Evolutionary conservation across 2,329 filamentous ascomycete species (phyloP), one percentile per base, ranked within the genome.

Genomic region (Emericellopsis atlantica): DNA sequence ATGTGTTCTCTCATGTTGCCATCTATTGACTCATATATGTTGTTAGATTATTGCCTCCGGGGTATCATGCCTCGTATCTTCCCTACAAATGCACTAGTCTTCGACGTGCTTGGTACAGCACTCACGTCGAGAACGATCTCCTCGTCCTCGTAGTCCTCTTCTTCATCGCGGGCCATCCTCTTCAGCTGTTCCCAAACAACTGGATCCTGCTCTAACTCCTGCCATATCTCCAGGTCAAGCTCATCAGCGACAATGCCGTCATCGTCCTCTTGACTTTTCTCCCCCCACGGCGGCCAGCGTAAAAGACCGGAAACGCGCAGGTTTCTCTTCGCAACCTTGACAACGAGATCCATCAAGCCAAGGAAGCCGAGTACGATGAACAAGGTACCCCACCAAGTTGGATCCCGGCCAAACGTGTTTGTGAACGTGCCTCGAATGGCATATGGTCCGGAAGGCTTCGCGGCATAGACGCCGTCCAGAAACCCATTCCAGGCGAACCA

Each of bases 401-500:
- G 60, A 45, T 85, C 81, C 18, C 64, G 65, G 12, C 87, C 87
- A 43, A 83, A 89, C 0, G 71, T 68, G 15, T 67, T 55, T 7
- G 79, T 65, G 49, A 93, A 83, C 23, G 81, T 79, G 48, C 69
- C 61, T 10, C 73, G 73, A 22, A 90, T 84, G 45, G 78, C 73
- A 60, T 92, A 93, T 3, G 66, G 65, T 1, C 59, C 60, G 18
- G 64, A 67, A 0, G 66, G 62, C 14, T 55, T 54, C 2, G 52
- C 51, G 50, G 68, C 58, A 60, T 88, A 92, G 24, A 74, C 66
- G 8, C 60, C 60, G 1, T 78, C 72, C 10, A 93, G 74, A 53
- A 92, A 80, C 39, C 76, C 68, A 51, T 86, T 79, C 87, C 87
- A 94, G 4, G 57, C 59, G 57, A 69, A 76, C 74, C 86, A 93